Percentiles rank a stretch among this genome's conserved stretches.
These are phyloP conservation scores for Blastobotrys petasosporus DNA, from an alignment of 1,139 yeast genomes.

Conservation along the genomic window DNA sequence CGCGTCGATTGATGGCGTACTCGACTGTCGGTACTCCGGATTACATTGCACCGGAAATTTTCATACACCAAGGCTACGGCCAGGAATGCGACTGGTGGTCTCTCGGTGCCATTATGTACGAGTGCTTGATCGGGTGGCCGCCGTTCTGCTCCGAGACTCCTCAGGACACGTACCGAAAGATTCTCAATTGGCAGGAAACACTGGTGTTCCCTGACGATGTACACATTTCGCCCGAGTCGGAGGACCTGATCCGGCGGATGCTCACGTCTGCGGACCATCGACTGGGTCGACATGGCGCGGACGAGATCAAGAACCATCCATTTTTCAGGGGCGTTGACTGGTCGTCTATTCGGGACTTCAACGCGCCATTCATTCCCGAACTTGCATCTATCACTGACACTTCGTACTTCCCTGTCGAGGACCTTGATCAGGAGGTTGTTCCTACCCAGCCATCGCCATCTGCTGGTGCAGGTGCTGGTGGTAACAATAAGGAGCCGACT, in stretches of 20 bases:
- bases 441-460: conserved; percentile 41
- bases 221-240: conserved; percentile 89
- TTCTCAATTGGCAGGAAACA: conserved; percentile 91
- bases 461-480: conserved; percentile 27
- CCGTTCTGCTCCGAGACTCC: conserved; percentile 99
- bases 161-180: conserved; percentile 95
- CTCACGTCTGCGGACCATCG: conserved; percentile 81
- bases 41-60: conserved; percentile 97
- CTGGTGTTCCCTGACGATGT: conserved; percentile 92
- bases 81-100: conserved; percentile 99
- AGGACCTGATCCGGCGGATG: conserved; percentile 78
- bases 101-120: conserved; percentile 97
- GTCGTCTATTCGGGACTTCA: conserved; percentile 86
- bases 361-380: conserved; percentile 90
- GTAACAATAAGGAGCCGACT: conserved; percentile 56
- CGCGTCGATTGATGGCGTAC: conserved; percentile 94
- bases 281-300: conserved; percentile 86
- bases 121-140: conserved; percentile 98
- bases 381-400: conserved; percentile 89
- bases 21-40: conserved; percentile 99
- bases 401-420: conserved; percentile 96
- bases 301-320: conserved; percentile 84
- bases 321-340: conserved; percentile 96
- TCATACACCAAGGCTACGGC: conserved; percentile 94
- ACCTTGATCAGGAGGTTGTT: conserved; percentile 90